Conservation (phyloP, 2,329 filamentous ascomycete genomes). For the Fusarium chaquense region DNA sequence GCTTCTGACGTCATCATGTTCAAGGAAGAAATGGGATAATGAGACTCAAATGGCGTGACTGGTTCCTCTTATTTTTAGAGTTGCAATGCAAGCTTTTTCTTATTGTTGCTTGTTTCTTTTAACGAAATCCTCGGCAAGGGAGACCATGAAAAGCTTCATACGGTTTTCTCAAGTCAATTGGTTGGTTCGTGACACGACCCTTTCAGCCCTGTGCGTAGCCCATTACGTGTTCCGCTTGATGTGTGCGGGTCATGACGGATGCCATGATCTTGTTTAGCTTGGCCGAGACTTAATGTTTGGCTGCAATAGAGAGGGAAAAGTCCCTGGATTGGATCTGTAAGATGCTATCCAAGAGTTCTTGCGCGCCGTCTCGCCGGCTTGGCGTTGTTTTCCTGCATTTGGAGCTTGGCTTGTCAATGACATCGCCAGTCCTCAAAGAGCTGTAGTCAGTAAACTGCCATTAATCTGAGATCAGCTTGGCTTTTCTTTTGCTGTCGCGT, state of each 20-base stretch:
- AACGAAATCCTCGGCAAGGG: neutral
- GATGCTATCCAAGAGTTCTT: conserved; percentile 23
- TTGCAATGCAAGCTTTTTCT: conserved; percentile 32
- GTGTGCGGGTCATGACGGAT: conserved; percentile 41
- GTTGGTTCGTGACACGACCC: neutral
- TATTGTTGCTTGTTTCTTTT: neutral
- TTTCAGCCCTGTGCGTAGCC: conserved; percentile 36
- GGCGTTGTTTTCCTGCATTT: conserved; percentile 26
- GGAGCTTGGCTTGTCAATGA: conserved; percentile 25
- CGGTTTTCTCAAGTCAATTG: conserved; percentile 16
- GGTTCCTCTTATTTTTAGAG: conserved; percentile 13
- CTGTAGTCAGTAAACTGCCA: neutral
- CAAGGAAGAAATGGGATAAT: neutral
- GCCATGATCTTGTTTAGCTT: conserved; percentile 23
- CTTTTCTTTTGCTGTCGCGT: conserved; percentile 30
- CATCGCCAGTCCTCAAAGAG: conserved; percentile 13
- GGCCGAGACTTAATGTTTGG: conserved; percentile 11
- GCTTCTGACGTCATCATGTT: conserved; percentile 34
- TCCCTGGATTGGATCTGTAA: neutral
- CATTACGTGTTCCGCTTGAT: conserved; percentile 32
- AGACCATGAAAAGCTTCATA: neutral
- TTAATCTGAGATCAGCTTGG: conserved; percentile 8
- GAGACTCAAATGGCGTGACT: conserved; percentile 20
- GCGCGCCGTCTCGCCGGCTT: conserved; percentile 39
- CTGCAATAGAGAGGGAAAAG: neutral